Evolutionary conservation across 139 green algal species (phyloP).

Genomic region (Coelastrella sp.): DNA sequence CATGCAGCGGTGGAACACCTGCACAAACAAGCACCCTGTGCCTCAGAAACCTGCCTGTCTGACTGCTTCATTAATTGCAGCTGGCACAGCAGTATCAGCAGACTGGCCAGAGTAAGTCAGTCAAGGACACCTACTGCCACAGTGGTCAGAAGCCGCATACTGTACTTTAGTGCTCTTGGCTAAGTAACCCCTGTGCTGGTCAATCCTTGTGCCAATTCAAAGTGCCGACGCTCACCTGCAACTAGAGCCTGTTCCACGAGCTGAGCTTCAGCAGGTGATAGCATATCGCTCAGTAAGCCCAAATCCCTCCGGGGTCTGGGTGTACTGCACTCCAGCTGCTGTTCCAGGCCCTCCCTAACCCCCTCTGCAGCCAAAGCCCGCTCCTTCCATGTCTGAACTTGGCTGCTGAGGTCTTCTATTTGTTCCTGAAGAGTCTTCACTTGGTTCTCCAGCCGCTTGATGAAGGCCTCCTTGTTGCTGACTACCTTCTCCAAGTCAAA

Average conservation of each 20-base stretch:
- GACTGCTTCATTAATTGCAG: no score
- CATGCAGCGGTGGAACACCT: slow-evolving; percentile 33
- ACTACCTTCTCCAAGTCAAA: slow-evolving; percentile 12
- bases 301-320: slow-evolving; percentile 37
- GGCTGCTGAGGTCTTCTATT: neutral
- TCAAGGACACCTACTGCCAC: no score
- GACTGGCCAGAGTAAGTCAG: no score
- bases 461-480: neutral
- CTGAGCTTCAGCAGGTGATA: neutral
- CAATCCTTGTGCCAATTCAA: neutral
- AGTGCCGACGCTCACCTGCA: neutral
- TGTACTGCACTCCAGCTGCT: slow-evolving; percentile 37
- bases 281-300: slow-evolving; percentile 41
- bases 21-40: neutral
- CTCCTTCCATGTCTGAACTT: neutral
- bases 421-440: neutral
- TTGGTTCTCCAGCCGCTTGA: neutral
- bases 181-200: no score
- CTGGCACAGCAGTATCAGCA: no score
- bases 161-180: no score
- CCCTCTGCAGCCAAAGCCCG: slow-evolving; percentile 17
- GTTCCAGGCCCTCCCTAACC: neutral
- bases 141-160: no score
- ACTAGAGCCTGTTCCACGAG: slow-evolving; percentile 46
- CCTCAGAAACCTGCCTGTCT: no score